A percentile compares a stretch with the other conserved stretches of the same genome.
These are phyloP conservation scores for Mycocentrospora acerina DNA, from an alignment of 2,329 filamentous ascomycete genomes.

Conservation along the genomic window DNA sequence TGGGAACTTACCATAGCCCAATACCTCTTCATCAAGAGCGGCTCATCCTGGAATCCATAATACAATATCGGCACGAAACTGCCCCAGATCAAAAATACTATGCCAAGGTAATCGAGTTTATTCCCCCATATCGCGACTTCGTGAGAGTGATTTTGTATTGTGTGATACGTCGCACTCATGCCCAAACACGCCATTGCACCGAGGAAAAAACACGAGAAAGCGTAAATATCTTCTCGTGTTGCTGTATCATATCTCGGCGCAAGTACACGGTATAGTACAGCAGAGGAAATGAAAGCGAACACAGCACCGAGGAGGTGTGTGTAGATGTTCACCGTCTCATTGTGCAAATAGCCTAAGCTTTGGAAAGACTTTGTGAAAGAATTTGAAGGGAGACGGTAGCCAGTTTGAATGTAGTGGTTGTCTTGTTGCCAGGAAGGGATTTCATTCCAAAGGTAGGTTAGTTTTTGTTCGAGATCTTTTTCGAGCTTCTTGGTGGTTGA, in stretches of 20 bases:
- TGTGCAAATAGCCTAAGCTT: constrained; percentile 65
- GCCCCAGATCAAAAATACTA: constrained; percentile 87
- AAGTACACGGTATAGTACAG: constrained; percentile 26
- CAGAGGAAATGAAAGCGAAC: constrained; percentile 19
- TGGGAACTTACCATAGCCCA: constrained; percentile 65
- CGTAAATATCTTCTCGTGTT: constrained; percentile 37
- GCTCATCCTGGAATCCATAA: constrained; percentile 62
- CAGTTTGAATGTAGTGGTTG: constrained; percentile 68
- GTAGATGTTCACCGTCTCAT: constrained; percentile 72
- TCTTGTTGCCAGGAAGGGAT: constrained; percentile 55
- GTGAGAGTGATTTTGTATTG: constrained; percentile 80
- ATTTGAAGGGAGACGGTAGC: constrained; percentile 64
- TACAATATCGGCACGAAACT: constrained; percentile 82
- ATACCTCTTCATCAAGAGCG: constrained; percentile 67
- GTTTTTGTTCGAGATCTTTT: constrained; percentile 47
- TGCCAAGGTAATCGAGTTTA: constrained; percentile 91
- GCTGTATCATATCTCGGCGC: constrained; percentile 38
- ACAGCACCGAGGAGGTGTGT: constrained; percentile 59
- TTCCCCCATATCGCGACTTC: constrained; percentile 81
- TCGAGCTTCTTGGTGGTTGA: constrained; percentile 27
- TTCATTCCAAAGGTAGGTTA: constrained; percentile 50
- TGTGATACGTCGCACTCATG: constrained; percentile 71
- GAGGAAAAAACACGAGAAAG: constrained; percentile 42
- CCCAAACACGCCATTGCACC: constrained; percentile 49
- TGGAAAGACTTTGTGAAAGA: constrained; percentile 61